Percentiles rank a stretch among this genome's conserved stretches.
Evolutionary conservation across 2,329 filamentous ascomycete genomes (phyloP).

Genomic region (Aspergillus viridinutans): DNA sequence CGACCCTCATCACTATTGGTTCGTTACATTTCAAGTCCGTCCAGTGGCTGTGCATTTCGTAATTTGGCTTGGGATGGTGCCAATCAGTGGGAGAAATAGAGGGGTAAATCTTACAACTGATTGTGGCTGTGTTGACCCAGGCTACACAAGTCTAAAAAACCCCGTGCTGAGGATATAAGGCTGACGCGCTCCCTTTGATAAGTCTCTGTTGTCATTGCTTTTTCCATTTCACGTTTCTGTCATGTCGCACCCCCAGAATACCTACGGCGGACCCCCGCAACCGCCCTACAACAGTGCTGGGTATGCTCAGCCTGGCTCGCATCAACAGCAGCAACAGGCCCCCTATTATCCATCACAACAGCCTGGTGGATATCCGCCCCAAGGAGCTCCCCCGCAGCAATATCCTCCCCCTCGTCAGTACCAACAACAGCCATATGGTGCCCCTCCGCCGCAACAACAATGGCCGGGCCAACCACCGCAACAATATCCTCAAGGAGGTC

Average conservation of each 20-base stretch:
- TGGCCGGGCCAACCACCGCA: constrained; percentile 1
- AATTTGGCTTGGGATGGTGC: background rate
- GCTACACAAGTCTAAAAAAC: too few species aligned
- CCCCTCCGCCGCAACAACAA: constrained; percentile 3
- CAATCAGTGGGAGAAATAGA: background rate
- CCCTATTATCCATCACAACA: background rate
- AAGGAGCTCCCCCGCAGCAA: constrained; percentile 2
- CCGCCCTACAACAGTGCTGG: background rate
- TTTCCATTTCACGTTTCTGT: background rate
- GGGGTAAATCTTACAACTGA: background rate
- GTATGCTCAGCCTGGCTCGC: background rate
- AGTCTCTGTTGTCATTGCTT: background rate
- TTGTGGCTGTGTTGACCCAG: background rate
- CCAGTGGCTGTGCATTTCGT: background rate
- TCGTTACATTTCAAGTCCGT: background rate
- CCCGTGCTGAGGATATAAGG: background rate
- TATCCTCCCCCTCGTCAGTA: constrained; percentile 1
- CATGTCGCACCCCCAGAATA: background rate
- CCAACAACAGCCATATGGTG: constrained; percentile 2
- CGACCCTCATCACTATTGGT: background rate
- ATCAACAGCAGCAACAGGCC: background rate
- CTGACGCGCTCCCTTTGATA: background rate
- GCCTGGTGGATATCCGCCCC: background rate
- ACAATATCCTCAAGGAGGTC: background rate
- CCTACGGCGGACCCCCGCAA: background rate